Conservation (phyloP, 306 rosid genomes). For the Alnus rubra region DNA sequence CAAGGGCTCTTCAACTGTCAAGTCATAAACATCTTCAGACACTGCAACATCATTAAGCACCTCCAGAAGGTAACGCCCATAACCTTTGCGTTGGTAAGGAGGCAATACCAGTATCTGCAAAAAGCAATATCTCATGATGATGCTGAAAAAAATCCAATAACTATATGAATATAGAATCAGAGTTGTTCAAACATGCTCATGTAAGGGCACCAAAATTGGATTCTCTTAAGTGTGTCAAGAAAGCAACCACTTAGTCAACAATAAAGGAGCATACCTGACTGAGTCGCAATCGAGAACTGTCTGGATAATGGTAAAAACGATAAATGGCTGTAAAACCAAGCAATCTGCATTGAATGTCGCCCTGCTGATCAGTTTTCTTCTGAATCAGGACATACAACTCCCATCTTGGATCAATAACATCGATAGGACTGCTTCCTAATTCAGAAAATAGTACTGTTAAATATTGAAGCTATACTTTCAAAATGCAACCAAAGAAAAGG, state of each 20-base stretch:
- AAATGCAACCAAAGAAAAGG: constrained; percentile 12
- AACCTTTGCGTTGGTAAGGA: constrained; percentile 85
- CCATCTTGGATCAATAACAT: constrained; percentile 79
- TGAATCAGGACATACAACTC: constrained; percentile 75
- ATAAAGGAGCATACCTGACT: constrained; percentile 63
- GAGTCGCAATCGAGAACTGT: constrained; percentile 70
- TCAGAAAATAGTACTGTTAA: constrained; percentile 11
- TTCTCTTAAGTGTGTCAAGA: not conserved
- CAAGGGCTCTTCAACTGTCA: constrained; percentile 91
- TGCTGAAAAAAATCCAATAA: not conserved
- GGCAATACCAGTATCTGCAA: constrained; percentile 81
- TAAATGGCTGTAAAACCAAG: constrained; percentile 85
- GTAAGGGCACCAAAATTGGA: not conserved
- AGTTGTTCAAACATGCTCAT: not conserved
- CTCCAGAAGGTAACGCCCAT: constrained; percentile 77
- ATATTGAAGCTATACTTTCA: constrained; percentile 17
- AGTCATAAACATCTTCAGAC: constrained; percentile 71
- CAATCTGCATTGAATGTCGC: constrained; percentile 44
- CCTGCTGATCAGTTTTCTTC: constrained; percentile 57
- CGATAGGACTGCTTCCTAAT: constrained; percentile 91
- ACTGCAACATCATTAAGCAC: constrained; percentile 63
- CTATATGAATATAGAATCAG: not conserved
- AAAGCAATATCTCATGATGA: constrained; percentile 22
- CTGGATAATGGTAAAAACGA: constrained; percentile 89
- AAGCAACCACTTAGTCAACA: constrained; percentile 21